Percentiles rank a stretch among this genome's conserved stretches.
phyloP scores from a whole-genome alignment of 208 protist species.

The Angomonas ambiguus region DNA sequence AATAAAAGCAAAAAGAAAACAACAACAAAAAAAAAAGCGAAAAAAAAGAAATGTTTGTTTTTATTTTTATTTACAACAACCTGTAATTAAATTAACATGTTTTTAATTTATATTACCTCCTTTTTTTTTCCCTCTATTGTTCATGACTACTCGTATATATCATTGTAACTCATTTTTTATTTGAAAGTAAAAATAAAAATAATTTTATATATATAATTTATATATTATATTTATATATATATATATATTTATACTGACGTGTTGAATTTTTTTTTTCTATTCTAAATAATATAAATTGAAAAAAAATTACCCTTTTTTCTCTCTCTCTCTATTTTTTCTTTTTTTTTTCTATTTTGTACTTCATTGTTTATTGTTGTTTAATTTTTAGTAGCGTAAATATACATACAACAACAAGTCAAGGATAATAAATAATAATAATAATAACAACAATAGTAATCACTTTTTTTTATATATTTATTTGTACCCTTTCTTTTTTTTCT shows the following conservation, averaged over 20 bases:
- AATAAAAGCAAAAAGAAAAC: too few species aligned
- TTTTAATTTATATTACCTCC: not conserved
- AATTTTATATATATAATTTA: not conserved
- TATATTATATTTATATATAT: not conserved
- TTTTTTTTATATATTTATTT: too few species aligned
- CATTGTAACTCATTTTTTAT: not conserved
- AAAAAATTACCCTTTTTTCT: not conserved
- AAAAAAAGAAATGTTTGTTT: too few species aligned
- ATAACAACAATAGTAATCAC: too few species aligned
- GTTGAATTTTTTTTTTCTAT: not conserved
- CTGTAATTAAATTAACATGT: too few species aligned
- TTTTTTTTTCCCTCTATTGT: not conserved
- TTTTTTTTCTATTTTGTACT: not conserved
- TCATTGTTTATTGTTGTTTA: not conserved
- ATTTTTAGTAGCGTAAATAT: too few species aligned
- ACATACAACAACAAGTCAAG: too few species aligned
- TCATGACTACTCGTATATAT: not conserved
- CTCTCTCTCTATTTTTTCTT: not conserved
- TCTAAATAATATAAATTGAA: not conserved
- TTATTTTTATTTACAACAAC: too few species aligned
- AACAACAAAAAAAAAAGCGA: too few species aligned
- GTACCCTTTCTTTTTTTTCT: constrained; percentile 7
- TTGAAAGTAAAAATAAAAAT: not conserved
- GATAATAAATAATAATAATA: too few species aligned
- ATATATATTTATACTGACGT: too few species aligned